Evolutionary conservation across 2,329 filamentous ascomycete species (phyloP).

Genomic region (Calonectria naviculata): DNA sequence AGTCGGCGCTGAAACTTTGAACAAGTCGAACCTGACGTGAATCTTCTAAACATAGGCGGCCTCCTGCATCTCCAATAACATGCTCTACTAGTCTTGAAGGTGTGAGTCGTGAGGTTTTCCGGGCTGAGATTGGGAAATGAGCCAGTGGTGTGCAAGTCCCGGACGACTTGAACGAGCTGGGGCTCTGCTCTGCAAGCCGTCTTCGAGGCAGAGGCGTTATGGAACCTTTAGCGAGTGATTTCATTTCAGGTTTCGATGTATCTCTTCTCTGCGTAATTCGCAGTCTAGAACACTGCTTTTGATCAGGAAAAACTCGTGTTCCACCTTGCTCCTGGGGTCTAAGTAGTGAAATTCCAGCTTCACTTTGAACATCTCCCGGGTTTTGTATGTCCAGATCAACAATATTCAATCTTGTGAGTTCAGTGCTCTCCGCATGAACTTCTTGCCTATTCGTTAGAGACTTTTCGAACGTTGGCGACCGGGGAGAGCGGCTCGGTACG

Average conservation of each 20-base stretch:
- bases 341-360: not conserved
- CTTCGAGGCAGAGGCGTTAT: not conserved
- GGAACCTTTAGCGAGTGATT: not conserved
- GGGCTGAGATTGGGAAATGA: slow-evolving; percentile 42
- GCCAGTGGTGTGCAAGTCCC: slow-evolving; percentile 36
- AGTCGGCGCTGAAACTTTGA: slow-evolving; percentile 22
- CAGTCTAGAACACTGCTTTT: not conserved
- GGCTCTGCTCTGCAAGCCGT: slow-evolving; percentile 22
- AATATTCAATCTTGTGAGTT: no score
- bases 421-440: not conserved
- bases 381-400: not conserved
- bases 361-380: not conserved
- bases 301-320: not conserved
- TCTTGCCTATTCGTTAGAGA: no score
- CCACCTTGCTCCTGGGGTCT: not conserved
- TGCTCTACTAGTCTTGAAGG: slow-evolving; percentile 35
- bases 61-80: slow-evolving; percentile 39
- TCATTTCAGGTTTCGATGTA: not conserved
- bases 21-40: slow-evolving; percentile 29
- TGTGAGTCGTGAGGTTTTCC: slow-evolving; percentile 37
- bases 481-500: not conserved
- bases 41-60: slow-evolving; percentile 32
- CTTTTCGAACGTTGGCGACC: not conserved
- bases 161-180: slow-evolving; percentile 20
- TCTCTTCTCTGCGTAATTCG: not conserved